Base-by-base conservation (phyloP, 2,329 filamentous ascomycete species). In the Thielaviopsis euricoi region DNA sequence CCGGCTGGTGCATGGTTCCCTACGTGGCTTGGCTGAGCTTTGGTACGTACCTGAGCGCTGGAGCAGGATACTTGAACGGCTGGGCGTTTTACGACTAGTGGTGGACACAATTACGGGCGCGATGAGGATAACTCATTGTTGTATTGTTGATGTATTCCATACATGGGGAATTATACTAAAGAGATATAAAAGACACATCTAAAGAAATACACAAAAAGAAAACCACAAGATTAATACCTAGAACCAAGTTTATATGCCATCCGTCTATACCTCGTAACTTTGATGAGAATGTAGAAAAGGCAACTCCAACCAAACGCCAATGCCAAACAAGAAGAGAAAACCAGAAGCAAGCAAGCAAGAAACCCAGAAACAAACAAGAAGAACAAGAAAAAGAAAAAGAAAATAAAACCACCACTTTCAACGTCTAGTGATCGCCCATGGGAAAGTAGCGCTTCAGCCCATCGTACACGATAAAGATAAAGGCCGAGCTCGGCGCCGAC, bases 381-480 rank as follows among this genome's bases (percentile, higher is more conserved):
- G 56, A 46, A 61, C 60, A 22, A 9, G 56, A 59, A 56, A 59
- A 56, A 13, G 10, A 54, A 4, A 26, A 9, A 26, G 25, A 4
- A 4, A 26, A 26, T 9, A 26, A 9, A 4, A 26, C 4, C 25
- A 26, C 25, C 25, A 26, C 4, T 9, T 4, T 26, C 25, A 19
- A 1, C 6, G 58, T 22, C 51, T 60, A 61, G 48, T 52, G 13
- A 61, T 63, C 71, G 59, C 72, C 70, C 63, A 80, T 64, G 37
- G 79, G 75, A 65, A 93, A 77, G 64, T 81, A 74, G 62, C 76
- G 77, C 73, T 89, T 89, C 69, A 98, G 70, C 15, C 83, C 86
- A 71, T 97, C 93, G 68, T 90, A 97, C 61, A 97, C 83, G 61
- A 93, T 90, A 67, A 98, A 98, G 61, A 98, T 98, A 67, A 97